Evolutionary conservation across 2,329 filamentous ascomycete genomes (phyloP).

Genomic region (Anisogramma anomala): DNA sequence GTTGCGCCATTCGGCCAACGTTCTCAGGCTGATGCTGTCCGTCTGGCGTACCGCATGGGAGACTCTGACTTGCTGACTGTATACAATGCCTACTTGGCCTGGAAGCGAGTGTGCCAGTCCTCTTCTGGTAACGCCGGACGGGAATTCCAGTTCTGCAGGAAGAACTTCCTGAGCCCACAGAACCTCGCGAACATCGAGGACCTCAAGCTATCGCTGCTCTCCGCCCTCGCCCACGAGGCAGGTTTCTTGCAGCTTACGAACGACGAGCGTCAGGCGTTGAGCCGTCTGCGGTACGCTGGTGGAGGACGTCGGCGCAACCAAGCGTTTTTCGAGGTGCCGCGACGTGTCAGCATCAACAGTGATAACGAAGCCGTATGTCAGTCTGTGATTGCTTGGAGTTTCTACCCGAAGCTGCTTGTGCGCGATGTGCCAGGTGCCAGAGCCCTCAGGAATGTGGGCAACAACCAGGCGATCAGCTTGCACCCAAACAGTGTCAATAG

Average conservation of each 20-base stretch:
- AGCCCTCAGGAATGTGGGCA: slow-evolving; percentile 81
- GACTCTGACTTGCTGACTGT: slow-evolving; percentile 88
- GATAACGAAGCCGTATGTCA: slow-evolving; percentile 68
- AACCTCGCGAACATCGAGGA: slow-evolving; percentile 89
- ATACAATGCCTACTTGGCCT: slow-evolving; percentile 85
- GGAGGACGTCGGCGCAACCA: slow-evolving; percentile 50
- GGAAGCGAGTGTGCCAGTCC: slow-evolving; percentile 71
- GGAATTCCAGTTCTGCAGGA: slow-evolving; percentile 84
- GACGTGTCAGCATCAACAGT: slow-evolving; percentile 62
- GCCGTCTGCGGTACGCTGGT: slow-evolving; percentile 51
- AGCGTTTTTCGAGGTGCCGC: slow-evolving; percentile 69
- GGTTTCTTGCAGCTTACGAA: slow-evolving; percentile 67
- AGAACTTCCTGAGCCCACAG: slow-evolving; percentile 85
- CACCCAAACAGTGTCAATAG: slow-evolving; percentile 88
- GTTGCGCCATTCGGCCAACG: slow-evolving; percentile 75
- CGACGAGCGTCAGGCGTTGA: slow-evolving; percentile 59
- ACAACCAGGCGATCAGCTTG: slow-evolving; percentile 81
- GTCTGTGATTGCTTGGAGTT: slow-evolving; percentile 82
- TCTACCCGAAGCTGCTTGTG: slow-evolving; percentile 86
- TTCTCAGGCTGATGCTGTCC: slow-evolving; percentile 68
- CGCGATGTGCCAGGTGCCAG: slow-evolving; percentile 59
- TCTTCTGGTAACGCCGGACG: slow-evolving; percentile 45
- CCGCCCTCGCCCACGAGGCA: slow-evolving; percentile 66
- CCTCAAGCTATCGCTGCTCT: slow-evolving; percentile 80
- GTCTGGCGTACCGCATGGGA: slow-evolving; percentile 66